Percentiles rank a stretch among this genome's conserved stretches.
These are phyloP conservation scores for Helotiales sp. DNA, from an alignment of 2,329 filamentous ascomycete genomes.

Conservation along the genomic window DNA sequence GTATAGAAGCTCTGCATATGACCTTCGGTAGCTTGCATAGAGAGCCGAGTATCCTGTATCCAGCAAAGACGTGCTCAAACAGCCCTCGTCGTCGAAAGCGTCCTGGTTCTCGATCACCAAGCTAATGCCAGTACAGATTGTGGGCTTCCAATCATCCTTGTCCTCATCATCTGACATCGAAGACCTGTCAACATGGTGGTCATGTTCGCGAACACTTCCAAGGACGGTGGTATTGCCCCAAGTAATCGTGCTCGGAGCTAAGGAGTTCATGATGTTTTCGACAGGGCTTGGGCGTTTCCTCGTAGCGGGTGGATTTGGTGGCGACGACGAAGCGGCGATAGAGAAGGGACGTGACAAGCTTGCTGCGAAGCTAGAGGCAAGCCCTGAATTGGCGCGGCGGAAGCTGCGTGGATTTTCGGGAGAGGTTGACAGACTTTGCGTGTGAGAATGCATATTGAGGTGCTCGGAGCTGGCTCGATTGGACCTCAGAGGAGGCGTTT, in stretches of 20 bases:
- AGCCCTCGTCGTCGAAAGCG: slow-evolving; percentile 69
- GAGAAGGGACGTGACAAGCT: slow-evolving; percentile 49
- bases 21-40: slow-evolving; percentile 61
- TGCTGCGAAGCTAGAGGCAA: slow-evolving; percentile 56
- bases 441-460: slow-evolving; percentile 40
- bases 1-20: slow-evolving; percentile 68
- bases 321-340: slow-evolving; percentile 42
- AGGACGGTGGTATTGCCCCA: slow-evolving; percentile 41
- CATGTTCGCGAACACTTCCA: slow-evolving; percentile 38
- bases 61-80: slow-evolving; percentile 59
- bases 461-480: slow-evolving; percentile 49
- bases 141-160: slow-evolving; percentile 23
- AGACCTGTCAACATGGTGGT: slow-evolving; percentile 28
- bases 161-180: slow-evolving; percentile 34
- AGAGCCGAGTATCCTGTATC: slow-evolving; percentile 47
- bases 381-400: slow-evolving; percentile 53
- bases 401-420: slow-evolving; percentile 53
- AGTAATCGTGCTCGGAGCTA: slow-evolving; percentile 45
- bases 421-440: slow-evolving; percentile 58
- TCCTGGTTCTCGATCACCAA: slow-evolving; percentile 60
- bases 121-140: slow-evolving; percentile 33
- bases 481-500: slow-evolving; percentile 56
- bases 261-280: slow-evolving; percentile 57
- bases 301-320: slow-evolving; percentile 43
- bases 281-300: slow-evolving; percentile 61